Evolutionary conservation across 1,284 basidiomycete species (phyloP).

Genomic region (Abortiporus biennis): DNA sequence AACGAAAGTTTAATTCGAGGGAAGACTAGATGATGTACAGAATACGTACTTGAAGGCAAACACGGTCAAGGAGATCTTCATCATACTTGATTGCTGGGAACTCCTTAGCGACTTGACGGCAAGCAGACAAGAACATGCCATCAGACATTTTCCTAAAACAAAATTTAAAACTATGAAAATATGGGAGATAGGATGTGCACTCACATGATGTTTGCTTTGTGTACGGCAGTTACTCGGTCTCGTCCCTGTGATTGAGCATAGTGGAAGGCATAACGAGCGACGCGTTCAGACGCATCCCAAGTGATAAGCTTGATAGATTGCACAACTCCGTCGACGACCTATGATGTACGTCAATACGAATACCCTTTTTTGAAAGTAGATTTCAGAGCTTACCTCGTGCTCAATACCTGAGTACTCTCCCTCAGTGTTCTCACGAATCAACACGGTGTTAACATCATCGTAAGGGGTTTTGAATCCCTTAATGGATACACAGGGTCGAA

Average conservation of each 20-base stretch:
- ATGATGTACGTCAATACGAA: too few species aligned
- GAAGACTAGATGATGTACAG: constrained; percentile 7
- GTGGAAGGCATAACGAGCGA: constrained; percentile 98
- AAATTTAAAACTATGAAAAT: constrained; percentile 8
- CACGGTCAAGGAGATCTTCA: constrained; percentile 96
- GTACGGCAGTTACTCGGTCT: constrained; percentile 95
- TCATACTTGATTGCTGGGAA: constrained; percentile 95
- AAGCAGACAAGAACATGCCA: constrained; percentile 99
- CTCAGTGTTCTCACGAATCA: constrained; percentile 99
- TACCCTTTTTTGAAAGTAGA: too few species aligned
- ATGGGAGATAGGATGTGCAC: constrained; percentile 16
- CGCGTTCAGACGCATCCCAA: constrained; percentile 97
- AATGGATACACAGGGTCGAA: constrained; percentile 94
- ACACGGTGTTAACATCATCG: constrained; percentile 95
- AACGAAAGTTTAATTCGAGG: constrained; percentile 4
- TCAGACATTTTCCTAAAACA: constrained; percentile 96
- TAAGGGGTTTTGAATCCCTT: constrained; percentile 98
- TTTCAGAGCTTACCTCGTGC: constrained; percentile 65
- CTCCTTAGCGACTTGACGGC: constrained; percentile 94
- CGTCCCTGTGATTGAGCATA: constrained; percentile 88
- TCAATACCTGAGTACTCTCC: constrained; percentile 99
- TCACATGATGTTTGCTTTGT: constrained; percentile 99
- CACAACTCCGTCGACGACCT: constrained; percentile 96
- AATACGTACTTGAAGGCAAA: constrained; percentile 76
- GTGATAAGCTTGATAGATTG: constrained; percentile 99